phyloP scores from a whole-genome alignment of 768 basidiomycete species.

The Pleurotus tuber-regium region DNA sequence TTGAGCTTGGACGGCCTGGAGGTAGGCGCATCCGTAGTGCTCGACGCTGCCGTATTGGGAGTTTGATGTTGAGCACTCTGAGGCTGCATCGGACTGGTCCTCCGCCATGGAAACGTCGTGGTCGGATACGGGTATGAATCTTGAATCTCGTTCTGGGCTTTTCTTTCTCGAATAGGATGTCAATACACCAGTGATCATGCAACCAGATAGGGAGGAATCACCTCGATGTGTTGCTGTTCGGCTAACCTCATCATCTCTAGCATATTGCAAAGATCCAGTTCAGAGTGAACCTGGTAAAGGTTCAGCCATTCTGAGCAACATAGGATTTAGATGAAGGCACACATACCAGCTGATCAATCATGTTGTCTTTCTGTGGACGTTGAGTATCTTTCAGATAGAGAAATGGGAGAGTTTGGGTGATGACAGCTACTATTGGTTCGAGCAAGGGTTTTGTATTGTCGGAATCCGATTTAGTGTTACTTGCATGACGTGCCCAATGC shows the following conservation, averaged over 20 bases:
- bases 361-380: background rate
- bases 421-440: background rate
- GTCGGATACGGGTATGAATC: conserved; percentile 21
- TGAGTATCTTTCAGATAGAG: background rate
- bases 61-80: conserved; percentile 41
- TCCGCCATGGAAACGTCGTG: conserved; percentile 42
- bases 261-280: conserved; percentile 53
- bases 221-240: conserved; percentile 3
- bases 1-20: conserved; percentile 57
- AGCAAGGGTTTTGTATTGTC: conserved; percentile 1
- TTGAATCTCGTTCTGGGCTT: conserved; percentile 26
- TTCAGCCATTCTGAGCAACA: background rate
- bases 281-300: conserved; percentile 15
- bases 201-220: background rate
- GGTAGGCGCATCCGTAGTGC: conserved; percentile 57
- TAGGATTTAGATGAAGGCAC: background rate
- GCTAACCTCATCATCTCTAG: conserved; percentile 50
- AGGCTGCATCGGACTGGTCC: conserved; percentile 45
- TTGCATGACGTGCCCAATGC: background rate
- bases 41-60: conserved; percentile 26
- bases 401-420: background rate
- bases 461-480: background rate
- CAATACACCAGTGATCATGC: background rate
- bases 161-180: conserved; percentile 42
- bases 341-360: conserved; percentile 7